Base-by-base conservation (phyloP, 345 rosid genomes). In the Pugionium dolabratum region DNA sequence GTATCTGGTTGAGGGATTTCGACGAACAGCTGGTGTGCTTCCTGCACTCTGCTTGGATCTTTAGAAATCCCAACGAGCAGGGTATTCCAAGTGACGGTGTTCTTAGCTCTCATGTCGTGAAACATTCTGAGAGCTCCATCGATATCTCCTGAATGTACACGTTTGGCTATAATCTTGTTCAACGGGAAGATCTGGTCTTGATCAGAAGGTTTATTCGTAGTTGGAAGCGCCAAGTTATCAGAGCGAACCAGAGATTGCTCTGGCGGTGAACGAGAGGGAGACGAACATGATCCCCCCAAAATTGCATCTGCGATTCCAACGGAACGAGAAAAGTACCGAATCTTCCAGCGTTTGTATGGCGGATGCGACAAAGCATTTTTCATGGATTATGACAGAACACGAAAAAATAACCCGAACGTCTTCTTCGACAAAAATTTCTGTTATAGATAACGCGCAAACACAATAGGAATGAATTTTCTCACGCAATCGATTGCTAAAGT, bases 31-130 rank as follows among this genome's bases (percentile, higher is more conserved):
- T 83, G 52, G 18, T 57, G 76, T 9, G 92, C 91, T 31, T 83
- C 84, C 1, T 2, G 67, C 7, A 77, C 61, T 71, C 69, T 83
- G 64, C 85, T 85, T 6, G 80, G 79, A 52, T 9, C 66, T 48
- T 66, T 87, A 0, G 78, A 69, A 46, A 75, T 71, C 0, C 87
- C 89, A 1, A 83, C 76, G 61, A 89, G 69, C 39, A 92, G 59
- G 2, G 98, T 81, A 40, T 89, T 92, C 97, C 97, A 89, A 1
- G 93, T 79, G 33, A 86, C 76, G 0, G 83, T 83, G 1, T 89
- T 80, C 76, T 72, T 86, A 48, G 76, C 75, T 7, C 53, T 62
- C 96, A 89, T 84, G 39, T 63, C 75, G 2, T 73, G 60, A 79
- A 89, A 92, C 25, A 89, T 75, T 44, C 52, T 48, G 0, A 81